These are phyloP conservation scores for Pleurotus cornucopiae DNA, from an alignment of 768 basidiomycete species.

Conservation along the genomic window DNA sequence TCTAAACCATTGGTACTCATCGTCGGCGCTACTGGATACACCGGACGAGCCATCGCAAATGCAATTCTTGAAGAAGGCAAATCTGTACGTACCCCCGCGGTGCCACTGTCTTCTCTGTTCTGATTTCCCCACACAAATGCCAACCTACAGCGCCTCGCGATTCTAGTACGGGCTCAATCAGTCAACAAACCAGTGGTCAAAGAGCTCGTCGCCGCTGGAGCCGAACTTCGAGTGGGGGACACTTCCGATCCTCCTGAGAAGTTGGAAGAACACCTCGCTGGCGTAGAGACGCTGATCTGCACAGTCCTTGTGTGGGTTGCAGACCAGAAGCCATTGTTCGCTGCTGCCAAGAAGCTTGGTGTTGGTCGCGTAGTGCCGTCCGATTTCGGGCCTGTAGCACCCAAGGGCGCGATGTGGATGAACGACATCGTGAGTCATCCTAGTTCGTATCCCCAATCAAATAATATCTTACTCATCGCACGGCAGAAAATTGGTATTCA, in stretches of 20 bases:
- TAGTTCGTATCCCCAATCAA: too few relatives aligned
- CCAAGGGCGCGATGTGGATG: too few relatives aligned
- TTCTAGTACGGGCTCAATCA: neutral
- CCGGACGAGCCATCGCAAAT: neutral
- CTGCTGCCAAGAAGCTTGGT: neutral
- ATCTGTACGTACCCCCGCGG: neutral
- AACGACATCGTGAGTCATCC: too few relatives aligned
- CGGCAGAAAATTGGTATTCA: neutral
- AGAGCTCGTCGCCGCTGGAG: neutral
- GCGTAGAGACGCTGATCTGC: neutral
- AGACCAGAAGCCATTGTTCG: slow-evolving; percentile 1
- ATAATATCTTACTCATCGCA: too few relatives aligned
- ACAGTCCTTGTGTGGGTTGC: neutral
- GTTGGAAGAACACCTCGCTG: neutral
- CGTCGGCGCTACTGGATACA: neutral
- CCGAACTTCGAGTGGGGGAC: neutral
- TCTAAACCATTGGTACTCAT: neutral
- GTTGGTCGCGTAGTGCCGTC: neutral
- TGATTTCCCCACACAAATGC: too few relatives aligned
- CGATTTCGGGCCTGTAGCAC: neutral
- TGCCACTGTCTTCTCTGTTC: too few relatives aligned
- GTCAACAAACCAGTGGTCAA: neutral
- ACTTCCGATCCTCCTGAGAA: neutral
- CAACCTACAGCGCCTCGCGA: neutral
- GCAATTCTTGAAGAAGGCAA: neutral